Base-by-base conservation (phyloP, 2,329 filamentous ascomycete species). In the Diaporthe ilicicola region DNA sequence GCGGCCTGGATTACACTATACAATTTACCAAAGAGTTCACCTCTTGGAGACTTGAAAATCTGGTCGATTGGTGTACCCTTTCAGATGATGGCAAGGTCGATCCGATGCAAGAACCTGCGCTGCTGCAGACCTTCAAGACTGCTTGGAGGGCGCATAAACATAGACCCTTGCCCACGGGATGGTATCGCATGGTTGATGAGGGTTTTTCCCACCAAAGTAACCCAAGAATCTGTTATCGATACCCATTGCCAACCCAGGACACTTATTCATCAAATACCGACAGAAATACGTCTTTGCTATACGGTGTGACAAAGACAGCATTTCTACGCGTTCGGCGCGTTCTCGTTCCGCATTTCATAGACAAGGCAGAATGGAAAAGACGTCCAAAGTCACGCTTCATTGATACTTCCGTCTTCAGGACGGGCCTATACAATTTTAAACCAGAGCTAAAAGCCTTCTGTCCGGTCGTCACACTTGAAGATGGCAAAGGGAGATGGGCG, bases 401-500 rank as follows among this genome's bases (percentile, higher is more conserved):
- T 17, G 8, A 34, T 34, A 55, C 10, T 12, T 29, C 55, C 1
- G 55, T 59, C 17, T 59, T 42, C 13, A 0, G 6, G 13, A 42
- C 55, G 15, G 37, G 12, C 15, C 19, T 59, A 1, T 59, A 59
- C 22, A 27, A 42, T 3, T 12, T n/a, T 8, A 19, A 44, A 8
- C 55, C 55, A n/a, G 0, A n/a, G 13, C 3, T 7, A 29, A 2
- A 27, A 9, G 2, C 7, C 22, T 8, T 59, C 1, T 59, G 37
- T 37, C 37, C 55, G 19, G 55, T 59, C 22, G 12, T 59, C 2
- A 59, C 55, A n/a, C 55, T 59, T 7, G 55, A 59, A 59, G 55
- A 59, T 42, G 3, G 7, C 1, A 19, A 19, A 6, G 55, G 55
- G 7, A 42, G 55, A 44, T 59, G 55, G 37, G 55, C 37, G 7